These are phyloP conservation scores for Naegleria fowleri DNA, from an alignment of 208 protist species.

Conservation along the genomic window DNA sequence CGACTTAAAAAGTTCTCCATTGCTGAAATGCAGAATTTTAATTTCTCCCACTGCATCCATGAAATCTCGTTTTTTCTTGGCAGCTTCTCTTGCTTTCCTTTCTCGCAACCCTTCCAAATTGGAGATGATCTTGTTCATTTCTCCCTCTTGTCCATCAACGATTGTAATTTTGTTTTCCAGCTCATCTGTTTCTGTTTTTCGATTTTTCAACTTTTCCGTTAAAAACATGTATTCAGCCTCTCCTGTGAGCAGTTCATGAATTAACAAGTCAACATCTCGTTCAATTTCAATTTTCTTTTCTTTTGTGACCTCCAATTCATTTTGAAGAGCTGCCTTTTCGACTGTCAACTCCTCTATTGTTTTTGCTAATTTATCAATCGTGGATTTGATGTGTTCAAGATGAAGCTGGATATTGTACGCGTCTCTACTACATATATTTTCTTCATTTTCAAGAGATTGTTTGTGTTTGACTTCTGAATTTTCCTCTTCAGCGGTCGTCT, in stretches of 20 bases:
- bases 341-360: conserved; percentile 53
- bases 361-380: conserved; percentile 47
- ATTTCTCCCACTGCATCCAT: conserved; percentile 72
- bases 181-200: conserved; percentile 56
- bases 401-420: conserved; percentile 59
- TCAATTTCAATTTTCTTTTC: conserved; percentile 59
- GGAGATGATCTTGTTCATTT: conserved; percentile 59
- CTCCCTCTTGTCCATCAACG: conserved; percentile 59
- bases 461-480: conserved; percentile 55
- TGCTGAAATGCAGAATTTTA: conserved; percentile 64
- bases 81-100: conserved; percentile 68
- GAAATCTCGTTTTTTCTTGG: conserved; percentile 64
- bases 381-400: conserved; percentile 53
- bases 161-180: conserved; percentile 65
- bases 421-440: conserved; percentile 60
- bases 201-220: conserved; percentile 48
- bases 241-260: conserved; percentile 70
- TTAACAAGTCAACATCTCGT: conserved; percentile 64
- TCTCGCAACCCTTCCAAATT: conserved; percentile 65
- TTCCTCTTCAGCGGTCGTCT: conserved; percentile 59
- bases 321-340: conserved; percentile 42
- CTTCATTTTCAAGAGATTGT: conserved; percentile 55
- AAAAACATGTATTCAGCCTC: conserved; percentile 71
- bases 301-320: conserved; percentile 46
- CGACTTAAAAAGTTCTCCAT: conserved; percentile 58